Evolutionary conservation across 78 protist genomes (phyloP).

Genomic region (slime mould (Dictyostelium discoideum)): dicty_2.7 NC_007091.3:1981001-1981500

Average conservation of each 20-base stretch:
- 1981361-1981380: constrained; percentile 79
- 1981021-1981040: constrained; percentile 6
- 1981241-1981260: constrained; percentile 82
- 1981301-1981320: constrained; percentile 65
- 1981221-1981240: constrained; percentile 64
- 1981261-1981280: constrained; percentile 72
- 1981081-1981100: not conserved
- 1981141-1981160: not conserved
- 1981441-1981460: constrained; percentile 80
- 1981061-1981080: not conserved
- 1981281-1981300: constrained; percentile 66
- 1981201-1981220: constrained; percentile 60
- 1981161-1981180: not conserved
- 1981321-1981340: constrained; percentile 41
- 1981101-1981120: too few species aligned
- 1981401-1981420: constrained; percentile 39
- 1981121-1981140: too few species aligned
- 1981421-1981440: constrained; percentile 80
- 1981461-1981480: constrained; percentile 73
- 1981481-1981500: constrained; percentile 56
- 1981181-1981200: constrained; percentile 63
- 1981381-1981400: constrained; percentile 72
- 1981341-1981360: constrained; percentile 36
- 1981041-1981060: not conserved
- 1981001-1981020: not conserved